Base-by-base conservation (phyloP, 2,329 filamentous ascomycete species). In the Colletotrichum lupini region DNA sequence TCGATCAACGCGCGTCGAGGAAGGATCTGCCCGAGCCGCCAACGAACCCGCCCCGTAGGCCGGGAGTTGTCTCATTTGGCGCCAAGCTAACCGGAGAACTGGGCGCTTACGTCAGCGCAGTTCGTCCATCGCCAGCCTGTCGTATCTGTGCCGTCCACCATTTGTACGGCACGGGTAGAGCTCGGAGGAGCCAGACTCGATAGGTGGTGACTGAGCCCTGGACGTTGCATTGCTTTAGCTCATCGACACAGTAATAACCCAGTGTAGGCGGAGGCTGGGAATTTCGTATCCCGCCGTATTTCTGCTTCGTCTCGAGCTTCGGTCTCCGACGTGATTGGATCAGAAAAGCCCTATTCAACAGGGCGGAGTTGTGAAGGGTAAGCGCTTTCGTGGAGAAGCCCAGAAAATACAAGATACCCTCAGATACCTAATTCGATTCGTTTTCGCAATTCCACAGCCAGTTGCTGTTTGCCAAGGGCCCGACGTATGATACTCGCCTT, bases 1-100 rank as follows among this genome's bases (percentile, higher is more conserved):
- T 52, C 9, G 37, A 58, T n/a, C 22, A 68, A 72, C 65, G 52
- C 58, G 53, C 65, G 58, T 72, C 53, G 32, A 64, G 53, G 37
- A 42, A 55, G 16, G 53, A 69, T 24, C 37, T 52, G 52, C 65
- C 24, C 24, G 49, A 64, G 30, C 58, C 42, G 32, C 52, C 30
- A 46, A 30, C 58, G 28, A 37, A 62, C 57, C 65, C 65, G 52
- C 52, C n/a, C 59, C 37, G 6, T n/a, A 52, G 12, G 61, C 55
- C 14, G 42, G 59, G 24, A 46, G 11, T 12, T 49, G 70, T 72
- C 66, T 60, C 19, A 11, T 19, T 32, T 28, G 22, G 7, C 24
- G 61, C 46, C 46, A 63, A 55, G 37, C n/a, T 28, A 19, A 62
- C 42, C 12, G 7, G 14, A 1, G n/a, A 35, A 28, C 7, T 24